phyloP scores from a whole-genome alignment of 2,329 filamentous ascomycete genomes.

The Sphaerostilbella broomeana region DNA sequence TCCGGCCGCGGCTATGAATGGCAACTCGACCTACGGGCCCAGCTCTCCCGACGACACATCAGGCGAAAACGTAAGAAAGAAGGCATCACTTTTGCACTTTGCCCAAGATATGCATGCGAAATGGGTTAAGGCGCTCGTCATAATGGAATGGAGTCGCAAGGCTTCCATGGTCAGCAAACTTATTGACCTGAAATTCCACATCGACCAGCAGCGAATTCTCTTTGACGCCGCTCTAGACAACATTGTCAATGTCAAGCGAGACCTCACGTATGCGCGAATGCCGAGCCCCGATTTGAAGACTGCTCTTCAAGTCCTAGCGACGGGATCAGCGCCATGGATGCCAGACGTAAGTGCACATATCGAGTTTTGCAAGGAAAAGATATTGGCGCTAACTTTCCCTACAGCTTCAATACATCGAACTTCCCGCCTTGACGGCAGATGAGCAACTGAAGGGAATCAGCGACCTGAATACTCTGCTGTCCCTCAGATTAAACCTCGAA shows the following conservation, averaged over 20 bases:
- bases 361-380: too few species aligned
- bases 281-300: slow-evolving; percentile 89
- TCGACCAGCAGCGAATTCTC: slow-evolving; percentile 54
- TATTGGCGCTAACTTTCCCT: slow-evolving; percentile 32
- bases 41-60: slow-evolving; percentile 49
- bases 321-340: slow-evolving; percentile 69
- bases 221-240: slow-evolving; percentile 56
- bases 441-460: slow-evolving; percentile 69
- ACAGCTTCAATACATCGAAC: slow-evolving; percentile 70
- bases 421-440: slow-evolving; percentile 61
- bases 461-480: slow-evolving; percentile 76
- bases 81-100: slow-evolving; percentile 67
- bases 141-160: slow-evolving; percentile 83
- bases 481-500: slow-evolving; percentile 75
- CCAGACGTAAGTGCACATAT: slow-evolving; percentile 55
- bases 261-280: slow-evolving; percentile 65
- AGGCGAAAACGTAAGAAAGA: slow-evolving; percentile 66
- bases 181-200: slow-evolving; percentile 77
- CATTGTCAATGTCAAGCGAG: slow-evolving; percentile 65
- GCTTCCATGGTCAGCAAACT: slow-evolving; percentile 74
- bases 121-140: slow-evolving; percentile 88
- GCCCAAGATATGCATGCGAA: slow-evolving; percentile 72
- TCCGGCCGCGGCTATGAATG: slow-evolving; percentile 44
- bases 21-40: slow-evolving; percentile 32
- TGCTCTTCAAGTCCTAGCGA: slow-evolving; percentile 76